Base-by-base conservation (phyloP, 2,329 filamentous ascomycete species). In the Venturia oleaginea region DNA sequence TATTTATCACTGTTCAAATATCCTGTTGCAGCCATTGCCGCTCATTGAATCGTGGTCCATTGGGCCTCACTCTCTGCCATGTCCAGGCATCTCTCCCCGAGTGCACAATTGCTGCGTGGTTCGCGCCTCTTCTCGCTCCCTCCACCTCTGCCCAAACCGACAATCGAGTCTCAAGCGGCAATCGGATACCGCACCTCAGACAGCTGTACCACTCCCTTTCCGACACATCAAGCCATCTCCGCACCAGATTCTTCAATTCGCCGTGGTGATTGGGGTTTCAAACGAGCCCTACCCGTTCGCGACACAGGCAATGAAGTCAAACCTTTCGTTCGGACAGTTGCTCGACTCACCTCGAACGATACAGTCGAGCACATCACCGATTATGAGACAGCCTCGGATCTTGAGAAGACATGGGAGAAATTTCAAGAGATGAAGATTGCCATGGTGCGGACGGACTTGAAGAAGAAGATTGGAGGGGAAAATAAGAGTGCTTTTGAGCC, bases 81-180 rank as follows among this genome's bases (percentile, higher is more conserved):
- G 46, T 59, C 63, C 5, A 60, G 43, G n/a, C 59, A 62, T 38
- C n/a, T 60, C 30, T 87, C 85, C 66, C 85, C 85, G 40, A 83
- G 85, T 63, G 83, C 84, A 64, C 82, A 82, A 67, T 83, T 97
- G 69, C 83, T 97, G 72, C 88, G 93, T 75, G 85, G 87, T 66
- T 97, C 93, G 66, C 90, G 93, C 69, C 83, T 97, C 70, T 97
- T 97, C 78, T 89, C 92, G 30, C 81, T 97, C 64, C 92, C 93
- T 17, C 83, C 85, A 65, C 85, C 91, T 27, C 82, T 97, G 62
- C 85, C 88, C 22, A 78, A 82, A 51, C 86, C 90, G 13, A 74
- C 77, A 15, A 69, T 77, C 34, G 72, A 74, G 66, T 68, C 69
- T 79, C 67, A 80, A 77, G 11, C 22, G 13, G 19, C 27, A n/a